phyloP scores from a whole-genome alignment of 768 basidiomycete genomes.

The Tylopilus cervinicoccineus region DNA sequence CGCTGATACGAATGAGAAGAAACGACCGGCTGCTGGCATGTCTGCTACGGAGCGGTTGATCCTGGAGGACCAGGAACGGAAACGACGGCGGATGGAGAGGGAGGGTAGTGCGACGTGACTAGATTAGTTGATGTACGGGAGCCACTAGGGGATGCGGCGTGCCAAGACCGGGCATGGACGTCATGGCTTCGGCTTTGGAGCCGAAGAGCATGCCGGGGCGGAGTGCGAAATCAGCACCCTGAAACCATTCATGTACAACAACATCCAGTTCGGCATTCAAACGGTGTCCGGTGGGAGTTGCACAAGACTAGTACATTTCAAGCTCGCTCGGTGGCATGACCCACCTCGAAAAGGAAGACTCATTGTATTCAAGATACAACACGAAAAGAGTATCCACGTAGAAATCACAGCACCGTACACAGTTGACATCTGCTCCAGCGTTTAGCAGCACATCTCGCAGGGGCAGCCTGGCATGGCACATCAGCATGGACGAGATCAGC shows the following conservation, averaged over 20 bases:
- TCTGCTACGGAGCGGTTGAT: slow-evolving; percentile 85
- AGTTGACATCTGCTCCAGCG: background rate
- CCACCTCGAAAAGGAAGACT: no score
- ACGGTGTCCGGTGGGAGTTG: background rate
- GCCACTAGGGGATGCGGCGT: no score
- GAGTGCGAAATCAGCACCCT: no score
- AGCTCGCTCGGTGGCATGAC: no score
- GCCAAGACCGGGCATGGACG: background rate
- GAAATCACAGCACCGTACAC: slow-evolving; percentile 9
- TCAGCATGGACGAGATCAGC: background rate
- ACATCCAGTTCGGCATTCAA: background rate
- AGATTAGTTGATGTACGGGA: background rate
- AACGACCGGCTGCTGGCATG: slow-evolving; percentile 60
- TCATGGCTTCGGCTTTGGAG: background rate
- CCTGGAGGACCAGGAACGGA: slow-evolving; percentile 86
- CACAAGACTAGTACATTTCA: background rate
- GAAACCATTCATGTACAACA: no score
- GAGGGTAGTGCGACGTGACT: slow-evolving; percentile 24
- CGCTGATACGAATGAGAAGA: slow-evolving; percentile 48
- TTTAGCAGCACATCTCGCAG: slow-evolving; percentile 72
- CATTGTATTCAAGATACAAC: slow-evolving; percentile 9
- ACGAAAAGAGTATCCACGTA: slow-evolving; percentile 1
- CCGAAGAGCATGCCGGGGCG: no score
- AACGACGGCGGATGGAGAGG: slow-evolving; percentile 71
- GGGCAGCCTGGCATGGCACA: slow-evolving; percentile 54